Evolutionary conservation across 345 rosid species (phyloP), one percentile per base, ranked within the genome.

Genomic region (Corchorus olitorius): DNA sequence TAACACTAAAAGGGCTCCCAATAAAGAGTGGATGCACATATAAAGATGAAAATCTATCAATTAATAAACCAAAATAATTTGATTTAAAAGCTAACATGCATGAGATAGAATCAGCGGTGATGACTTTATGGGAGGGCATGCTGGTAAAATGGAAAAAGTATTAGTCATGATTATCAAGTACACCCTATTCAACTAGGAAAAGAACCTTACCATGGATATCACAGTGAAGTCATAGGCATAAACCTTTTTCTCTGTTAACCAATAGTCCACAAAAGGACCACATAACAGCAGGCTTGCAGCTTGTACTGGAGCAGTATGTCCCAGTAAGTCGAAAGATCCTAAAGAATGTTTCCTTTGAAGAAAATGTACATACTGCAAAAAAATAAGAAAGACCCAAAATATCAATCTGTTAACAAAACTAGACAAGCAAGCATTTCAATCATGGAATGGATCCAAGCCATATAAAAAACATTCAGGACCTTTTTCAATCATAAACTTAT

Each of bases 261-360:
- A 89, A 76, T 86, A 97, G 84, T 97, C 98, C 72, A 91, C 78
- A 85, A 97, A 91, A 34, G 98, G 99, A 20, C 99, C 99, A 9
- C 84, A 86, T 66, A 91, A 72, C 73, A 97, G 87, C 80, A 97
- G 83, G 76, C 96, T 90, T 62, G 89, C 90, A 53, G 98, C 98
- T 87, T 97, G 99, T 53, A 89, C 91, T 2, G 97, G 99, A 86
- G 98, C 99, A 16, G 98, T 97, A 84, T 92, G 98, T 67, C 97
- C 99, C 81, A 94, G 81, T 71, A 97, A 81, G 81, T 89, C 93
- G 81, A 94, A 97, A 74, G 99, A 97, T 71, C 97, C 96, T 13
- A 97, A 86, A 43, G 94, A 86, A 82, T 94, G 92, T 84, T 89
- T 94, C 83, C 97, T 78, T 76, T 94, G 97, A 80, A 97, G 97